Evolutionary conservation across 306 rosid genomes (phyloP).

Genomic region (Cercis canadensis): DNA sequence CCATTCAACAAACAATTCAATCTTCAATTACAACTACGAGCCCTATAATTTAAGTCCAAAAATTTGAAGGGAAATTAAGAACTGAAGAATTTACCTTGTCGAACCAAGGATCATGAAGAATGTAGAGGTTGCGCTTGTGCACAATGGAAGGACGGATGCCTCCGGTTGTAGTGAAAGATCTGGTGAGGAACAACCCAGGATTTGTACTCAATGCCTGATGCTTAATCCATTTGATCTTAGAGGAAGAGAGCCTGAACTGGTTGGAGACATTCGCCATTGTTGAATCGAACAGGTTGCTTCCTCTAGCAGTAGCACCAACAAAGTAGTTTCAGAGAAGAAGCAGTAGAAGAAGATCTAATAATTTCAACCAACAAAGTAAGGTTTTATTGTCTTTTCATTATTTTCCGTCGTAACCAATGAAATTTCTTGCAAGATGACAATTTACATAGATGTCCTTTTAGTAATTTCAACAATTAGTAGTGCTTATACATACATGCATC

Average conservation of each 20-base stretch:
- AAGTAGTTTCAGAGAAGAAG: too few relatives aligned
- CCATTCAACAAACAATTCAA: neutral
- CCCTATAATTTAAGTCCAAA: neutral
- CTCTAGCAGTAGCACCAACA: neutral
- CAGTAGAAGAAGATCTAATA: too few relatives aligned
- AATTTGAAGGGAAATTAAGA: neutral
- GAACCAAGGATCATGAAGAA: slow-evolving; percentile 99
- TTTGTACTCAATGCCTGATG: slow-evolving; percentile 36
- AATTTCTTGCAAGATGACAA: too few relatives aligned
- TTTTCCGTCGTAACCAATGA: too few relatives aligned
- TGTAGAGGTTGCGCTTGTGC: slow-evolving; percentile 93
- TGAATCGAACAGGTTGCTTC: slow-evolving; percentile 12
- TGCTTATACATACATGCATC: too few relatives aligned
- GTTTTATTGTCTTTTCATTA: too few relatives aligned
- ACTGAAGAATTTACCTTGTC: slow-evolving; percentile 58
- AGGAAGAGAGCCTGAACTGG: slow-evolving; percentile 60
- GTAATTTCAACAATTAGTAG: too few relatives aligned
- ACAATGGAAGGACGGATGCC: slow-evolving; percentile 88
- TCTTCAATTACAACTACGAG: neutral
- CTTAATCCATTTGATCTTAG: slow-evolving; percentile 55
- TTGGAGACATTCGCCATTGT: slow-evolving; percentile 62
- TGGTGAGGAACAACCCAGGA: slow-evolving; percentile 42
- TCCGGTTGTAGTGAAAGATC: slow-evolving; percentile 80
- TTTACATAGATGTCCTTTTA: too few relatives aligned
- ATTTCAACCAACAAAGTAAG: too few relatives aligned